Evolutionary conservation across 768 basidiomycete species (phyloP), one percentile per base, ranked within the genome.

Genomic region (Hortiboletus flavorubellus): DNA sequence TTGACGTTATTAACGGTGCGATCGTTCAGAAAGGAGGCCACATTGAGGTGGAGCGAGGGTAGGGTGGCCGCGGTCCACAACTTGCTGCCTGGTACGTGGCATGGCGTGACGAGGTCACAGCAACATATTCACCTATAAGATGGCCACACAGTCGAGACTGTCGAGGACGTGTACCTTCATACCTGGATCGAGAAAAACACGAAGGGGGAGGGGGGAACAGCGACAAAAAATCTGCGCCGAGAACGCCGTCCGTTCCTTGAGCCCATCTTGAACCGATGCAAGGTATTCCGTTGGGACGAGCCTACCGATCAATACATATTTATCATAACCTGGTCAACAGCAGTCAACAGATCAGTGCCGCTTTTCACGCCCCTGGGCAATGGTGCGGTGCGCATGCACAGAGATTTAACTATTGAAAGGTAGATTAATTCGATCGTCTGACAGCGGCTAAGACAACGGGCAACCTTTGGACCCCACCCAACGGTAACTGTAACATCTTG

Each of bases 401-500:
- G 42, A 39, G 46, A 50, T 50, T 55, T 68, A 39, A 46, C 69
- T 59, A 67, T 66, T 59, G 64, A 44, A n/a, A 54, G 68, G 61
- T 63, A 67, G 60, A 71, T 70, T 71, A 63, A 72, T 56, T 42
- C 38, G 39, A 41, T 59, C 56, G 42, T 56, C 29, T 16, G 60
- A 57, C 50, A 58, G 56, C 60, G 57, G 64, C 49, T 53, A 53
- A 51, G 41, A 42, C 14, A 39, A 46, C 38, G 44, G 52, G 31
- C 21, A 52, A 56, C 51, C 58, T 61, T 55, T 12, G 45, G 51
- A 51, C 33, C 49, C 62, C 47, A 51, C 52, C 26, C 15, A 59
- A 46, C 42, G 60, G 68, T 54, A 57, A 60, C 56, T 53, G 46
- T 46, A 46, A 45, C 44, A 14, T 38, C 55, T 35, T 67, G 40